These are phyloP conservation scores for Rhizoctonia solani DNA, from an alignment of 1,284 basidiomycete genomes.

Conservation along the genomic window DNA sequence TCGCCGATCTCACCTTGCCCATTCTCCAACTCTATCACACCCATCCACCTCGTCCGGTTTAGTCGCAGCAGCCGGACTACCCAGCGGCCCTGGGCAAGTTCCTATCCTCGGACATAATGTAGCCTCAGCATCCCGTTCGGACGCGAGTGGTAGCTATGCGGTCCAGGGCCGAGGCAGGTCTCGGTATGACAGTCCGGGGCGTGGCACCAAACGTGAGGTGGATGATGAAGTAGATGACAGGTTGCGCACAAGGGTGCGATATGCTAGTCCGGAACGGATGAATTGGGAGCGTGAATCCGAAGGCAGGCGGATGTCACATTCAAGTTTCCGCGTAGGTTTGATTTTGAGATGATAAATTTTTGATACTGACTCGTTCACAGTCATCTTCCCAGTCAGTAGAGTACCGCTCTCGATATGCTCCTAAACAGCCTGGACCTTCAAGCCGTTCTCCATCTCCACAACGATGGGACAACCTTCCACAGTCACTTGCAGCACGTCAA, in stretches of 20 bases:
- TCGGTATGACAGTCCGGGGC: slow-evolving; percentile 28
- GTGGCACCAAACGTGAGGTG: slow-evolving; percentile 32
- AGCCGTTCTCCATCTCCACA: slow-evolving; percentile 16
- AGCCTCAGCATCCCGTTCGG: not conserved
- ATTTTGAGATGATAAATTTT: not conserved
- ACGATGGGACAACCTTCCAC: slow-evolving; percentile 16
- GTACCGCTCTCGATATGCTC: not conserved
- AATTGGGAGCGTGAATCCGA: slow-evolving; percentile 24
- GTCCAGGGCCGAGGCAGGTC: not conserved
- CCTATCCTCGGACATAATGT: slow-evolving; percentile 16
- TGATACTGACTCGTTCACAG: not conserved
- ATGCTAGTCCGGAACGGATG: slow-evolving; percentile 19
- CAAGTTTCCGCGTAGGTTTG: slow-evolving; percentile 9
- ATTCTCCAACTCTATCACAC: slow-evolving; percentile 18
- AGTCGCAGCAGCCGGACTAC: slow-evolving; percentile 21
- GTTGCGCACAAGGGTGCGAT: slow-evolving; percentile 24
- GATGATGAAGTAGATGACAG: slow-evolving; percentile 30
- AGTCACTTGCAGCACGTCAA: slow-evolving; percentile 18
- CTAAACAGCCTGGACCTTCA: not conserved
- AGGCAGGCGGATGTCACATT: slow-evolving; percentile 11
- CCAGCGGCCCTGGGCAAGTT: slow-evolving; percentile 24
- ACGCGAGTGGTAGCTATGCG: slow-evolving; percentile 15
- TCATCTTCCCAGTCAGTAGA: slow-evolving; percentile 3
- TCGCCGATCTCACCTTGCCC: not conserved
- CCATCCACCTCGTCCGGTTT: slow-evolving; percentile 27